phyloP scores from a whole-genome alignment of 2,329 filamentous ascomycete species.

The Clonostachys solani region DNA sequence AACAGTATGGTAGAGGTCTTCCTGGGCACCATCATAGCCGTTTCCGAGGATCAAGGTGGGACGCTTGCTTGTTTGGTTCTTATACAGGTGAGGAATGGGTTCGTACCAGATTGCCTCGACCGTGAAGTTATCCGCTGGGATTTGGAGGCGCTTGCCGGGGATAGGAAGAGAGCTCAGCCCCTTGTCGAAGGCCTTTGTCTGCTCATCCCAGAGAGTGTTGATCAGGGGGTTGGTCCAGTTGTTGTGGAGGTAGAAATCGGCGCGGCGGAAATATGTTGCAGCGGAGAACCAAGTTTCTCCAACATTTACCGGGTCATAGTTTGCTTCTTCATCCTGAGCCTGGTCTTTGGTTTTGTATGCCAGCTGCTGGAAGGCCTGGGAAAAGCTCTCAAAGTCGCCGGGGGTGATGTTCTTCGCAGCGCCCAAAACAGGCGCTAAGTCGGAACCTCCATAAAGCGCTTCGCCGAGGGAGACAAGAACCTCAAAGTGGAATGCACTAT shows the following conservation, averaged over 20 bases:
- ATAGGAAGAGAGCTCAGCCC: constrained; percentile 22
- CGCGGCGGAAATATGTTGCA: constrained; percentile 27
- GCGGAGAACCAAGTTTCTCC: constrained; percentile 20
- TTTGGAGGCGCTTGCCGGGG: constrained; percentile 3
- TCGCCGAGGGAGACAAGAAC: constrained; percentile 4
- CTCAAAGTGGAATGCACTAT: constrained; percentile 5
- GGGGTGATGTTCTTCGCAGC: constrained; percentile 15
- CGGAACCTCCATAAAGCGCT: constrained; percentile 1
- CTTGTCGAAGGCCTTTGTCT: constrained; percentile 25
- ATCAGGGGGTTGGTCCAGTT: constrained; percentile 29
- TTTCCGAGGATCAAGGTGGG: constrained; percentile 35
- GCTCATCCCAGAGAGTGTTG: constrained; percentile 21
- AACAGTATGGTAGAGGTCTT: constrained; percentile 32
- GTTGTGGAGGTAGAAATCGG: constrained; percentile 28
- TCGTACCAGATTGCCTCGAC: constrained; percentile 27
- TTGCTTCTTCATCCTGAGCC: constrained; percentile 3
- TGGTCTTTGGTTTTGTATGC: constrained; percentile 4
- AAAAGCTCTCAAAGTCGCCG: constrained; percentile 4
- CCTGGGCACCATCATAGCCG: constrained; percentile 36
- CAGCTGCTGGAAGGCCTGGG: constrained; percentile 1
- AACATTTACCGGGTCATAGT: constrained; percentile 6
- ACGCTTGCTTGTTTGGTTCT: constrained; percentile 3
- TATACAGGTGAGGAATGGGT: not conserved
- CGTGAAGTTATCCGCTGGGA: constrained; percentile 19
- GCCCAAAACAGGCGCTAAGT: constrained; percentile 7